Evolutionary conservation across 495 filamentous ascomycete species (phyloP).

Genomic region (Collariella sp.): DNA sequence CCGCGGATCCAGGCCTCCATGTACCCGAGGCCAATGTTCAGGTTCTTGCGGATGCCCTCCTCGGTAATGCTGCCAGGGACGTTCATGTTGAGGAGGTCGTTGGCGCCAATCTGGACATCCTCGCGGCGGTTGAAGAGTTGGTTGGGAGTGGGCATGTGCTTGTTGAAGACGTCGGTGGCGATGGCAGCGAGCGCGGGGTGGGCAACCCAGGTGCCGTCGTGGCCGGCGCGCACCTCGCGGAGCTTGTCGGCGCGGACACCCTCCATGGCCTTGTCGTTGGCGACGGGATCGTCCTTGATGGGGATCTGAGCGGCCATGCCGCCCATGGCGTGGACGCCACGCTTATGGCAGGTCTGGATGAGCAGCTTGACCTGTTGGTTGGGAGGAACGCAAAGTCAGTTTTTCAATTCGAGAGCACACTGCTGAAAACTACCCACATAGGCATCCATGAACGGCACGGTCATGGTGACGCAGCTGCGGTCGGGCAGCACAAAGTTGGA

Average conservation of each 20-base stretch:
- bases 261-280: constrained; percentile 92
- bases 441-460: constrained; percentile 96
- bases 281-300: constrained; percentile 84
- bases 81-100: constrained; percentile 97
- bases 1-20: constrained; percentile 98
- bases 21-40: constrained; percentile 92
- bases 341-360: constrained; percentile 93
- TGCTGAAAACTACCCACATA: constrained; percentile 42
- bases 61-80: constrained; percentile 91
- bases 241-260: constrained; percentile 92
- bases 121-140: constrained; percentile 87
- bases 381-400: neutral
- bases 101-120: constrained; percentile 76
- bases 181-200: constrained; percentile 89
- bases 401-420: neutral
- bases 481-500: constrained; percentile 89
- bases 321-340: constrained; percentile 97
- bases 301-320: constrained; percentile 99
- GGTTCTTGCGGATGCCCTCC: constrained; percentile 93
- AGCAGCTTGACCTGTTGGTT: constrained; percentile 58
- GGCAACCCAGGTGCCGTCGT: constrained; percentile 95
- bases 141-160: constrained; percentile 98
- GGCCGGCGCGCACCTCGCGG: constrained; percentile 87
- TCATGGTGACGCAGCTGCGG: constrained; percentile 89
- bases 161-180: constrained; percentile 92